A percentile compares a stretch with the other conserved stretches of the same genome.
Conservation (phyloP, 2,329 filamentous ascomycete species). For the Acrocalymma vagum region DNA sequence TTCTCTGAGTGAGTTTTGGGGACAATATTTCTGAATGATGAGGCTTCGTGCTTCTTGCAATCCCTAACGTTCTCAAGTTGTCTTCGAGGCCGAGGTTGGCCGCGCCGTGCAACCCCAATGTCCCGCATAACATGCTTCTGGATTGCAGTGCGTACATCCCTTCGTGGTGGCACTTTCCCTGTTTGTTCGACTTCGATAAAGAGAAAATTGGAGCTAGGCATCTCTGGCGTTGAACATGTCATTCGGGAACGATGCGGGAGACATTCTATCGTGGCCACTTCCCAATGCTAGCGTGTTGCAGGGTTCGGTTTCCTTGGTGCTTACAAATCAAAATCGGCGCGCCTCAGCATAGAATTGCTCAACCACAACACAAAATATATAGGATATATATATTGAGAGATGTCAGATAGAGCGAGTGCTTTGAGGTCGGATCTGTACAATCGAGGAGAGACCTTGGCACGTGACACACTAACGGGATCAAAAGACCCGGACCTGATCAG, state of each 20-base stretch:
- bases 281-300: constrained; percentile 13
- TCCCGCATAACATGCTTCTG: constrained; percentile 19
- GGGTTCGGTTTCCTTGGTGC: constrained; percentile 13
- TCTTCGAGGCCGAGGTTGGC: constrained; percentile 13
- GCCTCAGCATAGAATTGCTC: constrained; percentile 1
- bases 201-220: constrained; percentile 16
- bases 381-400: too few relatives aligned
- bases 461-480: too few relatives aligned
- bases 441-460: too few relatives aligned
- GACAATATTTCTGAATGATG: constrained; percentile 14
- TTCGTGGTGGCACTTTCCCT: constrained; percentile 16
- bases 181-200: constrained; percentile 16
- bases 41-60: constrained; percentile 14
- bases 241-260: constrained; percentile 12
- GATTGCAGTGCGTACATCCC: constrained; percentile 16
- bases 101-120: constrained; percentile 18
- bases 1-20: constrained; percentile 11
- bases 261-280: constrained; percentile 11
- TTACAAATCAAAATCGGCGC: too few relatives aligned
- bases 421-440: too few relatives aligned
- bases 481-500: too few relatives aligned
- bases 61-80: constrained; percentile 15
- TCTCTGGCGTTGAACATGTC: constrained; percentile 15
- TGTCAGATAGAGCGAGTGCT: too few relatives aligned
- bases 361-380: too few relatives aligned